phyloP scores from a whole-genome alignment of 2,329 filamentous ascomycete genomes.

The Hypoxylon sp. region DNA sequence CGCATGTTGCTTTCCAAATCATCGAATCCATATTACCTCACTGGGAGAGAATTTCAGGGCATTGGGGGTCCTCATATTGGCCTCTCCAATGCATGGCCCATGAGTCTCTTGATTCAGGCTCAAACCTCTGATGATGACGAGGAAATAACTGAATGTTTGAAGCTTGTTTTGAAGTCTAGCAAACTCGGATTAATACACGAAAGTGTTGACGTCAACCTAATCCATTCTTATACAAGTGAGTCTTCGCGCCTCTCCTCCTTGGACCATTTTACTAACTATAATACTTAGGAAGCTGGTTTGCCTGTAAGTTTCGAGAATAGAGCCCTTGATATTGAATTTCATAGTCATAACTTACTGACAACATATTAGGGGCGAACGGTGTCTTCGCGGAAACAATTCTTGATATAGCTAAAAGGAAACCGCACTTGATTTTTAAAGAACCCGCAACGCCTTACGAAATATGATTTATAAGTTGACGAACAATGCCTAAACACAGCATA shows the following conservation, averaged over 20 bases:
- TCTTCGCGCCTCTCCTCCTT: constrained; percentile 29
- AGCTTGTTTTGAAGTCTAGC: constrained; percentile 81
- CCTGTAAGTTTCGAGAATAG: constrained; percentile 66
- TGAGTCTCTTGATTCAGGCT: constrained; percentile 92
- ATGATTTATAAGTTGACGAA: constrained; percentile 43
- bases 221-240: constrained; percentile 79
- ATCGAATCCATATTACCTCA: constrained; percentile 91
- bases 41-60: constrained; percentile 82
- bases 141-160: constrained; percentile 83
- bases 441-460: constrained; percentile 72
- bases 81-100: constrained; percentile 93
- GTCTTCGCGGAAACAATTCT: constrained; percentile 95
- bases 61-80: constrained; percentile 89
- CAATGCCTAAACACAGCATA: neutral
- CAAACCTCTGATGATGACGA: constrained; percentile 87
- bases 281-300: constrained; percentile 85
- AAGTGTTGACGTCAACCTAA: constrained; percentile 84
- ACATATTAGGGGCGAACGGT: constrained; percentile 82
- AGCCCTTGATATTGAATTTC: neutral
- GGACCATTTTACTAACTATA: constrained; percentile 33
- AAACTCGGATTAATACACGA: constrained; percentile 89
- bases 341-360: constrained; percentile 18
- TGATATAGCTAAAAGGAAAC: constrained; percentile 89
- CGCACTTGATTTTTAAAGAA: constrained; percentile 84
- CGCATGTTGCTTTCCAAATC: constrained; percentile 78